Base-by-base conservation (phyloP, 2,329 filamentous ascomycete species). In the Penicillium sp. region DNA sequence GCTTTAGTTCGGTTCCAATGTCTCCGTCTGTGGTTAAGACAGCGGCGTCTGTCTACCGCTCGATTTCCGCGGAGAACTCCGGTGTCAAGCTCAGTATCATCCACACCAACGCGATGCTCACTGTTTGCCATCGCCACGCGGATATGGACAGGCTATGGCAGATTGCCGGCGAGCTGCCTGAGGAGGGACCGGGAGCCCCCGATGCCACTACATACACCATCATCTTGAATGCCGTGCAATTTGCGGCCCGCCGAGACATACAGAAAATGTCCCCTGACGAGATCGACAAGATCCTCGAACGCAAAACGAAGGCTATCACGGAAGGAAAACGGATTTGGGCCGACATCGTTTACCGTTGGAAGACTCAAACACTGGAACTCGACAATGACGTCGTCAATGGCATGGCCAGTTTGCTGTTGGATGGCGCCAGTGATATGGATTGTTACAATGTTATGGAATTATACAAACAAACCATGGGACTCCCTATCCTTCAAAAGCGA, bases 61-160 rank as follows among this genome's bases (percentile, higher is more conserved):
- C 85, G 50, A 88, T 97, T 75, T 80, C 81, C 38, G 80, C 79
- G 4, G 80, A 84, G 34, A 85, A 83, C 47, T 83, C 83, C 1
- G 78, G 80, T 7, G 78, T 95, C 47, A 81, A 86, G 59, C 88
- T 89, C 14, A 89, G 86, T 61, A 88, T 87, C 34, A 88, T 90
- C 53, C 94, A 97, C 67, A 85, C 90, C 58, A 99, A 99, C 69
- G 90, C 92, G 9, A 84, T 92, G n/a, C 77, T 99, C 42, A 85
- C 87, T 54, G 88, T 94, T 8, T 97, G 92, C 70, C 83, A 87
- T 45, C 81, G 84, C 53, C 87, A 89, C 4, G 72, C 80, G 11
- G 88, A 97, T 67, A 80, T 96, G 71, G 91, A 96, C 61, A 83
- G 87, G 14, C 76, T 97, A 62, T 96, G 94, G 80, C 82, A 83